Conservation (phyloP, 345 rosid genomes). For the Gossypium sturtianum region DNA sequence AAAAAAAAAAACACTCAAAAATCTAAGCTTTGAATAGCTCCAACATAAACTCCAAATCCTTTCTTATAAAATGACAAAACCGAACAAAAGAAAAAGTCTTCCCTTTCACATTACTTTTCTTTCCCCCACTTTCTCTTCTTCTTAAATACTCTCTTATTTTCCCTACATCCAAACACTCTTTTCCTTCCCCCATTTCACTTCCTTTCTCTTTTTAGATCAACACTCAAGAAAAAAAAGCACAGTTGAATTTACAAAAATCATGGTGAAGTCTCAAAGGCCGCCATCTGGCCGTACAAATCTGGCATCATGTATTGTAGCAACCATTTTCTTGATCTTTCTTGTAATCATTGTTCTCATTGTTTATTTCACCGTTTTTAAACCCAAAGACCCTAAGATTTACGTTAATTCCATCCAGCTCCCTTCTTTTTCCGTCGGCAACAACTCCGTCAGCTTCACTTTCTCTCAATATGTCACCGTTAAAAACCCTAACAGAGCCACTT, state of each 20-base stretch:
- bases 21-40: not conserved
- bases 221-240: not conserved
- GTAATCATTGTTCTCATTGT: constrained; percentile 59
- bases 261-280: constrained; percentile 31
- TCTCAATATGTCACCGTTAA: constrained; percentile 79
- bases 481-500: constrained; percentile 79
- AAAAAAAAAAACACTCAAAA: not conserved
- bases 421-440: constrained; percentile 77
- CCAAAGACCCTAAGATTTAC: constrained; percentile 59
- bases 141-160: not conserved
- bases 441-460: constrained; percentile 82
- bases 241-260: not conserved
- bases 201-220: not conserved
- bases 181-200: not conserved
- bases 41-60: not conserved
- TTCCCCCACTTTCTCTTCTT: not conserved
- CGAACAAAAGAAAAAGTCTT: not conserved
- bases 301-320: constrained; percentile 89
- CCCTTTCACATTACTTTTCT: not conserved
- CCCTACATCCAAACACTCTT: not conserved
- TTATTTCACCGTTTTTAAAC: constrained; percentile 89
- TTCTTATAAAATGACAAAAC: not conserved
- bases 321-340: constrained; percentile 69
- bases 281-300: constrained; percentile 69
- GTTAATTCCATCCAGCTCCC: constrained; percentile 71